Evolutionary conservation across 139 green algal genomes (phyloP).

Genomic region (Chlamydomonas incerta): DNA sequence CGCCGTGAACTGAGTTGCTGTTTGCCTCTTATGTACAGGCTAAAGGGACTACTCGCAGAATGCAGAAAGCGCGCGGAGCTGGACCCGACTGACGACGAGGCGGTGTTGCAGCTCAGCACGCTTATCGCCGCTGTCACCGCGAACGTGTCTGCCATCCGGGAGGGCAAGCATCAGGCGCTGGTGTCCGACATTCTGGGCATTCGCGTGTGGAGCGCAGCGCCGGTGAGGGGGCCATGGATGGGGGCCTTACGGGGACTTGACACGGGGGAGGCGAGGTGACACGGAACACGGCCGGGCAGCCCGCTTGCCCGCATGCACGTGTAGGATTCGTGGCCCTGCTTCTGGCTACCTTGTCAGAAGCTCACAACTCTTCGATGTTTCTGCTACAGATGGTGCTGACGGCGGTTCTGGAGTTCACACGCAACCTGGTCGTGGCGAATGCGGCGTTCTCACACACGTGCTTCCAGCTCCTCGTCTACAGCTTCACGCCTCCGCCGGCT

Average conservation of each 20-base stretch:
- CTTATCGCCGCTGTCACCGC: constrained; percentile 55
- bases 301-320: too few species aligned
- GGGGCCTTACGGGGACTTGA: too few species aligned
- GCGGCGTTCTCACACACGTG: constrained; percentile 71
- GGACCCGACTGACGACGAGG: constrained; percentile 20
- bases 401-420: constrained; percentile 70
- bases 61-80: constrained; percentile 46
- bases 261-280: not conserved
- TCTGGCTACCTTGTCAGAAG: too few species aligned
- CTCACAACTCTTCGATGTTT: too few species aligned
- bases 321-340: too few species aligned
- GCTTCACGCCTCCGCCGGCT: constrained; percentile 64
- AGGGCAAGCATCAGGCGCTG: constrained; percentile 64
- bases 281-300: not conserved
- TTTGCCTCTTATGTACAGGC: too few species aligned
- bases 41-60: constrained; percentile 1
- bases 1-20: too few species aligned
- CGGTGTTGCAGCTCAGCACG: constrained; percentile 43
- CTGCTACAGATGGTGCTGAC: constrained; percentile 57
- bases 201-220: constrained; percentile 60
- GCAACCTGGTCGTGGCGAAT: constrained; percentile 75
- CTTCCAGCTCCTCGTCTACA: constrained; percentile 76
- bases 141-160: constrained; percentile 53
- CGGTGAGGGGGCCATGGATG: constrained; percentile 32
- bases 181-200: constrained; percentile 67